A percentile compares a stretch with the other conserved stretches of the same genome.
Conservation (phyloP, 1,284 basidiomycete species). For the Rhodotorula mucilaginosa region DNA sequence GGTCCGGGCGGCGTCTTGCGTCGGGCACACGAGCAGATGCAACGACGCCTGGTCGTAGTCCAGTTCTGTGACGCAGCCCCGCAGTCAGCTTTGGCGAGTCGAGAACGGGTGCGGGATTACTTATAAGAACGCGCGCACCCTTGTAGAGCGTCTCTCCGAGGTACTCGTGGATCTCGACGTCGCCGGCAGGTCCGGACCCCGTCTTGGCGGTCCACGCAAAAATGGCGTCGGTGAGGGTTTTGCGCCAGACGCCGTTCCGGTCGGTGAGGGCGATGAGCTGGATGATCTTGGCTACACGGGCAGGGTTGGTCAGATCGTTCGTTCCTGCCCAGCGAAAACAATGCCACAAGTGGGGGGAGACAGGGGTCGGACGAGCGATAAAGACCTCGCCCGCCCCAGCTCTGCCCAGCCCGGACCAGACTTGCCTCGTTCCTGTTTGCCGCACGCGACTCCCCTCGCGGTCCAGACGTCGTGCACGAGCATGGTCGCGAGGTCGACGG, state of each 20-base stretch:
- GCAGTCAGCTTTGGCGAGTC: not conserved
- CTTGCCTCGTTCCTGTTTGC: slow-evolving; percentile 66
- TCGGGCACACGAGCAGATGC: slow-evolving; percentile 77
- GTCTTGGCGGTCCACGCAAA: slow-evolving; percentile 77
- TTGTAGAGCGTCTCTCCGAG: slow-evolving; percentile 82
- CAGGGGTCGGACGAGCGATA: not conserved
- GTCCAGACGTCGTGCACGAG: slow-evolving; percentile 69
- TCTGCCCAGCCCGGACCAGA: slow-evolving; percentile 7
- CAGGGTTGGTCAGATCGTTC: too few species aligned
- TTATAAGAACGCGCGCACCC: slow-evolving; percentile 55
- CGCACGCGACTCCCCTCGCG: slow-evolving; percentile 65
- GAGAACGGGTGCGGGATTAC: not conserved
- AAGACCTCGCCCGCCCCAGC: too few species aligned
- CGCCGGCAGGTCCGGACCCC: slow-evolving; percentile 74
- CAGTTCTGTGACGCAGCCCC: slow-evolving; percentile 59
- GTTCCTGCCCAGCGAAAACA: not conserved
- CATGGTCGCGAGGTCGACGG: slow-evolving; percentile 64
- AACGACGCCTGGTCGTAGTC: slow-evolving; percentile 69
- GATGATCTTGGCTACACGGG: slow-evolving; percentile 54
- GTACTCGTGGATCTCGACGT: slow-evolving; percentile 80
- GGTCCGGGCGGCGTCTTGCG: slow-evolving; percentile 76
- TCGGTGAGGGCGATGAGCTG: slow-evolving; percentile 77
- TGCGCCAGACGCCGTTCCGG: slow-evolving; percentile 71
- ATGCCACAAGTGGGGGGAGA: not conserved
- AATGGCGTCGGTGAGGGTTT: slow-evolving; percentile 72